Evolutionary conservation across 768 basidiomycete species (phyloP).

Genomic region (Leccinellum rugosiceps): DNA sequence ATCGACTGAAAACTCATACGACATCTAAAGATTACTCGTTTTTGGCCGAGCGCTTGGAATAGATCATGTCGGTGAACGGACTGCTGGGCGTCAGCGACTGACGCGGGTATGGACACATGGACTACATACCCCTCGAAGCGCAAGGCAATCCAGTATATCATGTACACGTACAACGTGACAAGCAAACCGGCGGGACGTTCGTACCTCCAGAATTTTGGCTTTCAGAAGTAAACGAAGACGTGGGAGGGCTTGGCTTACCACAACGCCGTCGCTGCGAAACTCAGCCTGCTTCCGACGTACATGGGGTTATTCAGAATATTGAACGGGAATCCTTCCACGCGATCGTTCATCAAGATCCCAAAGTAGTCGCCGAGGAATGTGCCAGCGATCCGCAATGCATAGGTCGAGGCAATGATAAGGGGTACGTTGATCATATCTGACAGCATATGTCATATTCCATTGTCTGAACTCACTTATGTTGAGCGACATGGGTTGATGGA

Average conservation of each 20-base stretch:
- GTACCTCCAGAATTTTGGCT: conserved; percentile 49
- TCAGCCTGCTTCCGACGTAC: conserved; percentile 95
- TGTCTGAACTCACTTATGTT: too few species aligned
- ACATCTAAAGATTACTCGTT: conserved; percentile 11
- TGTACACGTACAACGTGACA: conserved; percentile 76
- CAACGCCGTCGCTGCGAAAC: conserved; percentile 80
- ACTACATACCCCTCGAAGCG: conserved; percentile 81
- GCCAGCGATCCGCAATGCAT: conserved; percentile 88
- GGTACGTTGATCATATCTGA: too few species aligned
- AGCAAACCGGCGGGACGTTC: conserved; percentile 82
- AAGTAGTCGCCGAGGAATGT: conserved; percentile 88
- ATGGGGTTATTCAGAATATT: conserved; percentile 91
- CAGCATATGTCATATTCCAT: too few species aligned
- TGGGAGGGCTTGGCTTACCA: conserved; percentile 54
- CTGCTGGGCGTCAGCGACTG: conserved; percentile 29
- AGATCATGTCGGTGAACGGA: conserved; percentile 83
- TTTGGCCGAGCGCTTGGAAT: conserved; percentile 46
- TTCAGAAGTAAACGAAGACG: not conserved
- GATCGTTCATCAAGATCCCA: conserved; percentile 80
- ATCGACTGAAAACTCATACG: not conserved
- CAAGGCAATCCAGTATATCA: conserved; percentile 81
- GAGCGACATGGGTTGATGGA: too few species aligned
- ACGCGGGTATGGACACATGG: not conserved
- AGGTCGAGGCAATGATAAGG: conserved; percentile 88
- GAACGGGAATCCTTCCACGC: conserved; percentile 97